These are phyloP conservation scores for Aspergillus campestris DNA, from an alignment of 495 filamentous ascomycete genomes.

Conservation along the genomic window DNA sequence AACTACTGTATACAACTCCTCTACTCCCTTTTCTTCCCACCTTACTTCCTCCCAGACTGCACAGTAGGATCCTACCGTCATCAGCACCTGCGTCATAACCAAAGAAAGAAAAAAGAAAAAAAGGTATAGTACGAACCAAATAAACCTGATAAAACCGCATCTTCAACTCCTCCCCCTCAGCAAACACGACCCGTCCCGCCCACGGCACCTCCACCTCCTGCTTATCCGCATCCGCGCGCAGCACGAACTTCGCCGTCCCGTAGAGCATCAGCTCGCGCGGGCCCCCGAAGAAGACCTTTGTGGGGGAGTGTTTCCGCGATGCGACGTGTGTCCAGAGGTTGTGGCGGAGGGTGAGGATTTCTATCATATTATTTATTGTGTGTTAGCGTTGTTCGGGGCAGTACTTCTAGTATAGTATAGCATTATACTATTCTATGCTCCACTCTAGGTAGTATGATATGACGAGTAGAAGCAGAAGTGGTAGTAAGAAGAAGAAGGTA, in stretches of 20 bases:
- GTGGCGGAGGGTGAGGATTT: constrained; percentile 46
- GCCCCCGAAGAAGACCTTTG: constrained; percentile 46
- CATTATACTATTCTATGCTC: too few species aligned
- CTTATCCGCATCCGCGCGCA: constrained; percentile 40
- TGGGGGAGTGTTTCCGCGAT: constrained; percentile 39
- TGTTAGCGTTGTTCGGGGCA: background rate
- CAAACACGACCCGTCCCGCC: constrained; percentile 48
- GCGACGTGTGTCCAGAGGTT: constrained; percentile 50
- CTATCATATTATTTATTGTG: constrained; percentile 20
- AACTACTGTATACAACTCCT: background rate
- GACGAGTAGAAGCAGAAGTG: background rate
- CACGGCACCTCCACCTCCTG: constrained; percentile 41
- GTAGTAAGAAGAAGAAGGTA: background rate
- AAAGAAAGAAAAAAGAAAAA: constrained; percentile 5
- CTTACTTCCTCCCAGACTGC: constrained; percentile 31
- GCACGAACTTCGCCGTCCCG: constrained; percentile 47
- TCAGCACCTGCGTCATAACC: background rate
- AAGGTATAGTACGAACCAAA: constrained; percentile 37
- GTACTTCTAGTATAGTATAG: too few species aligned
- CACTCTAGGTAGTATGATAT: too few species aligned
- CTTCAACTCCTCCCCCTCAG: constrained; percentile 36
- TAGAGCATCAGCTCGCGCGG: constrained; percentile 53
- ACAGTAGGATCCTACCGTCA: constrained; percentile 27
- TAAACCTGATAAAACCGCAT: constrained; percentile 62
- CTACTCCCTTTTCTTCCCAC: constrained; percentile 1